Conservation (phyloP, 306 rosid genomes). For the Hippophae gyantsensis region DNA sequence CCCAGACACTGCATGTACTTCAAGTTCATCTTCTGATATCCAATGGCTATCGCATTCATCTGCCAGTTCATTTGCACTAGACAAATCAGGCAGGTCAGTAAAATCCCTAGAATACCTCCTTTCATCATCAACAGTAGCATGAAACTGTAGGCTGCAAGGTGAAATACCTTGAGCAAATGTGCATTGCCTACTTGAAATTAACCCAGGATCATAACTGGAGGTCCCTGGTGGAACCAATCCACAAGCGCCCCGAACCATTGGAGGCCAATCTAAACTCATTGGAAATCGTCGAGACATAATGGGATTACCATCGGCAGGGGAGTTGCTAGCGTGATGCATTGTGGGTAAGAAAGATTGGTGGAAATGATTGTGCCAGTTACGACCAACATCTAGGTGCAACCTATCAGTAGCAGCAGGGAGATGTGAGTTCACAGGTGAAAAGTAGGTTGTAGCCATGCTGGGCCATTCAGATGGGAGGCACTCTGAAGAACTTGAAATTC, state of each 20-base stretch:
- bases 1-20: conserved; percentile 83
- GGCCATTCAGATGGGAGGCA: conserved; percentile 85
- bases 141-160: conserved; percentile 43
- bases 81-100: conserved; percentile 50
- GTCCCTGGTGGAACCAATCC: conserved; percentile 51
- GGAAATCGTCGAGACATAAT: conserved; percentile 52
- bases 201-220: conserved; percentile 64
- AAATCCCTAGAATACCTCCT: conserved; percentile 63
- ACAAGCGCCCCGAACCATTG: conserved; percentile 59
- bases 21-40: conserved; percentile 89
- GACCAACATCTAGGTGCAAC: conserved; percentile 89
- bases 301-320: conserved; percentile 59
- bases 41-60: conserved; percentile 82
- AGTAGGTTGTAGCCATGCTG: conserved; percentile 62
- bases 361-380: conserved; percentile 86
- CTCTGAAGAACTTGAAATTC: conserved; percentile 40
- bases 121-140: conserved; percentile 45
- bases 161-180: conserved; percentile 54
- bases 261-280: conserved; percentile 96
- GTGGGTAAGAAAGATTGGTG: conserved; percentile 69
- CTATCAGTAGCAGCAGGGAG: conserved; percentile 89
- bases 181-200: conserved; percentile 61
- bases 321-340: conserved; percentile 50
- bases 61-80: conserved; percentile 47
- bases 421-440: conserved; percentile 62